Percentiles rank a stretch among this genome's conserved stretches.
These are phyloP conservation scores for Thalassiosira profunda DNA, from an alignment of 108 stramenopile species.

Conservation along the genomic window DNA sequence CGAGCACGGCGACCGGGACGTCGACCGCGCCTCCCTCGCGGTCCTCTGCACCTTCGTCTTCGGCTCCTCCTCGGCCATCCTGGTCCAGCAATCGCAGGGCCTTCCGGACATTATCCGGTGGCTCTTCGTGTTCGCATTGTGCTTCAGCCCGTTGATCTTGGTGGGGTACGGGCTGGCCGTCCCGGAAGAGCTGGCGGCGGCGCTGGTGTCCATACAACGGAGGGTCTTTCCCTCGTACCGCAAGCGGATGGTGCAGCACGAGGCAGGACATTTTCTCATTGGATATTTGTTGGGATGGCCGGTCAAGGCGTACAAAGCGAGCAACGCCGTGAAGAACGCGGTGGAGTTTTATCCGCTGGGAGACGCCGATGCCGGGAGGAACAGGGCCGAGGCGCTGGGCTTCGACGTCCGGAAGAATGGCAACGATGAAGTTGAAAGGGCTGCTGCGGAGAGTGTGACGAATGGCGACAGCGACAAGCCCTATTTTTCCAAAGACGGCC, in stretches of 20 bases:
- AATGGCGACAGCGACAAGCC: too few relatives aligned
- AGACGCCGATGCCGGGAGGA: conserved; percentile 60
- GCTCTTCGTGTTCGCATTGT: conserved; percentile 73
- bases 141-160: conserved; percentile 76
- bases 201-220: conserved; percentile 74
- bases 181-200: conserved; percentile 63
- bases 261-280: conserved; percentile 88
- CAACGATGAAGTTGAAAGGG: neutral
- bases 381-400: conserved; percentile 65
- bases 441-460: too few relatives aligned
- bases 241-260: conserved; percentile 86
- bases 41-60: conserved; percentile 66
- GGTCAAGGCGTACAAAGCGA: conserved; percentile 62
- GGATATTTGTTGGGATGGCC: conserved; percentile 82
- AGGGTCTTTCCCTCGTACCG: conserved; percentile 78
- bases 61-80: conserved; percentile 61
- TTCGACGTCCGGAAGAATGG: conserved; percentile 55
- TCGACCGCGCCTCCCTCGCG: conserved; percentile 75
- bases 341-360: conserved; percentile 87
- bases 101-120: conserved; percentile 87
- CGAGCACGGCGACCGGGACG: conserved; percentile 85
- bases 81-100: conserved; percentile 57
- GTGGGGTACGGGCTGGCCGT: conserved; percentile 86
- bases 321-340: conserved; percentile 87
- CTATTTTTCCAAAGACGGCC: conserved; percentile 74